phyloP scores from a whole-genome alignment of 106 monocot species.

The Allium cepa region DNA sequence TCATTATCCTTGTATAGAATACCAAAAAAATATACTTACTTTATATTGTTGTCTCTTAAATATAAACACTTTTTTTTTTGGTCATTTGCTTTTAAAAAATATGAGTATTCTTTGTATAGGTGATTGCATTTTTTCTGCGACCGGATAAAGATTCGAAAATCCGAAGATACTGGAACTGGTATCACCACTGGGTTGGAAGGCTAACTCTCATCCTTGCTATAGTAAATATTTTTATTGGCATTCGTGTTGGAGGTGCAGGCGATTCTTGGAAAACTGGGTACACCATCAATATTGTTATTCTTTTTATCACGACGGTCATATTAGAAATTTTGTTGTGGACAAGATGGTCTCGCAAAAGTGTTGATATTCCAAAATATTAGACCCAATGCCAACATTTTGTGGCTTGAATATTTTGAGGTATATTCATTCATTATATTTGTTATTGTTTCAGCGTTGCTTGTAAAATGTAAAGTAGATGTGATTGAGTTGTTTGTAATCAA shows the following conservation, averaged over 20 bases:
- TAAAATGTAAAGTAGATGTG: not conserved
- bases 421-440: not conserved
- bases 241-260: conserved; percentile 58
- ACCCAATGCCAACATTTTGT: not conserved
- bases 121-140: conserved; percentile 46
- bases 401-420: not conserved
- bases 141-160: conserved; percentile 60
- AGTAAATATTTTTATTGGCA: conserved; percentile 73
- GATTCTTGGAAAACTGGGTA: conserved; percentile 76
- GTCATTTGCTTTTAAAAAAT: too few relatives aligned
- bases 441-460: not conserved
- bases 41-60: too few relatives aligned
- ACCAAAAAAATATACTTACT: too few relatives aligned
- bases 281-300: conserved; percentile 43
- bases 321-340: conserved; percentile 63
- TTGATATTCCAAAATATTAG: conserved; percentile 20
- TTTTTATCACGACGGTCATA: conserved; percentile 31
- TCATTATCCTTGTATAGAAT: too few relatives aligned
- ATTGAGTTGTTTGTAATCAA: not conserved
- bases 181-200: conserved; percentile 66
- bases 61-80: too few relatives aligned
- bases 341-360: conserved; percentile 37
- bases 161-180: conserved; percentile 74
- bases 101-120: conserved; percentile 14
- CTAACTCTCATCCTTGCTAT: conserved; percentile 56